phyloP scores from a whole-genome alignment of 805 yeast genomes.

The Kuraishia capsulata region DNA sequence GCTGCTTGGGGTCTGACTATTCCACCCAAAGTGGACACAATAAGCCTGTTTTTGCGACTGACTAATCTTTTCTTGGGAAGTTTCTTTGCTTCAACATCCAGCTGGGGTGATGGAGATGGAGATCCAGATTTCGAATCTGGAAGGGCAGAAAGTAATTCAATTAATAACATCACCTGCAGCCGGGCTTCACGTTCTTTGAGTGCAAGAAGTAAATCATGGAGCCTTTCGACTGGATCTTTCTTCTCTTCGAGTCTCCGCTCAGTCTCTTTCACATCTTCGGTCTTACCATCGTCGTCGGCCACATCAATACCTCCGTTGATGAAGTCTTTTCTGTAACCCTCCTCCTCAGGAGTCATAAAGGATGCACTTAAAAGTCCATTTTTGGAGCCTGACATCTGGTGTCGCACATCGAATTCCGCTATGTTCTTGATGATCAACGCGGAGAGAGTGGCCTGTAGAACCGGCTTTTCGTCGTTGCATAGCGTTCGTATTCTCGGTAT shows the following conservation, averaged over 20 bases:
- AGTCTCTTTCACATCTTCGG: background rate
- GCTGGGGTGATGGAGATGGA: background rate
- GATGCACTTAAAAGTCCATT: background rate
- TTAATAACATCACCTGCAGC: conserved; percentile 17
- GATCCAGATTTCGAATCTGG: background rate
- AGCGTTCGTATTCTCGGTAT: conserved; percentile 18
- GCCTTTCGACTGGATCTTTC: conserved; percentile 1
- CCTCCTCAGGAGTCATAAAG: background rate
- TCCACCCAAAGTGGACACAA: conserved; percentile 22
- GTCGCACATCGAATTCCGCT: conserved; percentile 12
- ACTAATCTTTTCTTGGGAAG: conserved; percentile 10
- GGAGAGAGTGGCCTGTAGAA: conserved; percentile 5
- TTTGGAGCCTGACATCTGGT: conserved; percentile 2
- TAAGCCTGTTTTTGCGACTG: conserved; percentile 19
- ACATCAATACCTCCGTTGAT: background rate
- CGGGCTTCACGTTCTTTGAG: conserved; percentile 18
- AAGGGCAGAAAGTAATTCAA: conserved; percentile 15
- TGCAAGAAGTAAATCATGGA: conserved; percentile 5
- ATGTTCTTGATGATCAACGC: conserved; percentile 12
- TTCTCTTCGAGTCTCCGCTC: conserved; percentile 1
- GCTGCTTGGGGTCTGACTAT: conserved; percentile 12
- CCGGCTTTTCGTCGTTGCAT: background rate
- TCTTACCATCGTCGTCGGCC: background rate
- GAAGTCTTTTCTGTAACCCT: background rate
- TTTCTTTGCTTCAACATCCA: background rate